These are phyloP conservation scores for Polygonum aviculare DNA, from an alignment of 148 eudicot species.

Conservation along the genomic window DNA sequence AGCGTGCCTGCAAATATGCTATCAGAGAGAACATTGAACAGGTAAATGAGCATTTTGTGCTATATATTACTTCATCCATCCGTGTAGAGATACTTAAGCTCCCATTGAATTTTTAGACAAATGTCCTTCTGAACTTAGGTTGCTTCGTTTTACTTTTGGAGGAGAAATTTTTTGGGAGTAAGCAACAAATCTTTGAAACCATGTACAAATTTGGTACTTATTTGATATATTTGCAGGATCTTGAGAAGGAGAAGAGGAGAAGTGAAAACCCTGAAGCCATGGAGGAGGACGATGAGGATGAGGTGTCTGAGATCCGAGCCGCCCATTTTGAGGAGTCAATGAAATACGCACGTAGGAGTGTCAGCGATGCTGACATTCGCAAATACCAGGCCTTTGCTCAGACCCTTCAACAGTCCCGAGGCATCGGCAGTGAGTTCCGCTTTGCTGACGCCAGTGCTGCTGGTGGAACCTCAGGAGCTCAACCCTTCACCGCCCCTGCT, in stretches of 20 bases:
- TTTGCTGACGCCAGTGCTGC: slow-evolving; percentile 36
- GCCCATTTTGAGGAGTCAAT: slow-evolving; percentile 82
- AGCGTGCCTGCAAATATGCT: slow-evolving; percentile 85
- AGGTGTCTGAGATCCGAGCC: slow-evolving; percentile 69
- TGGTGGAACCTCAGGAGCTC: slow-evolving; percentile 25
- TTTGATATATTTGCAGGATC: slow-evolving; percentile 39
- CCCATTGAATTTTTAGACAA: too few relatives aligned
- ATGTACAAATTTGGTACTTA: neutral
- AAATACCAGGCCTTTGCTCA: slow-evolving; percentile 87
- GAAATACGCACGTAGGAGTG: slow-evolving; percentile 85
- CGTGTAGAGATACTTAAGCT: too few relatives aligned
- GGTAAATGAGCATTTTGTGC: slow-evolving; percentile 21
- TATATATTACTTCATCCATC: neutral
- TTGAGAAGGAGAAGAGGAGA: slow-evolving; percentile 65
- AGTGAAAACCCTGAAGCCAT: slow-evolving; percentile 72
- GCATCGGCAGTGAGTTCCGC: slow-evolving; percentile 70
- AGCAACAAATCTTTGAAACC: neutral
- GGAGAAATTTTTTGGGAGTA: too few relatives aligned
- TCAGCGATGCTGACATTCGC: slow-evolving; percentile 83
- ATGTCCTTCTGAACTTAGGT: too few relatives aligned
- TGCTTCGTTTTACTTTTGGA: too few relatives aligned
- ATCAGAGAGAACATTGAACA: slow-evolving; percentile 80
- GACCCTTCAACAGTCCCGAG: slow-evolving; percentile 80
- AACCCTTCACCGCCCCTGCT: slow-evolving; percentile 61
- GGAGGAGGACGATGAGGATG: slow-evolving; percentile 82